Percentiles rank a stretch among this genome's conserved stretches.
Conservation (phyloP, 768 basidiomycete genomes). For the Trametes villosa region DNA sequence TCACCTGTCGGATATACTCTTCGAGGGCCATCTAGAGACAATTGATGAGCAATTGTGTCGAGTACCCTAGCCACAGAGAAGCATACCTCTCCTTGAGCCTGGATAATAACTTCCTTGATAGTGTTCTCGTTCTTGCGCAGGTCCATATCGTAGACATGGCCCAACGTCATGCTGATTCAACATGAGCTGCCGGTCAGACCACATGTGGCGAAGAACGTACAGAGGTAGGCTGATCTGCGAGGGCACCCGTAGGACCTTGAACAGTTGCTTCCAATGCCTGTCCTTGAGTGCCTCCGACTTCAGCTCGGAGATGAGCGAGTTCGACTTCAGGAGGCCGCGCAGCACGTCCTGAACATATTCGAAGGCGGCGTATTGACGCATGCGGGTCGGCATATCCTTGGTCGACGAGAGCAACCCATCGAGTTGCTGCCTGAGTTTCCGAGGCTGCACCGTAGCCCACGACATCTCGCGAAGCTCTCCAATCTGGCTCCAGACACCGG, state of each 20-base stretch:
- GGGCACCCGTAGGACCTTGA: slow-evolving; percentile 82
- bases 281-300: slow-evolving; percentile 98
- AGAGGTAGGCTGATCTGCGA: slow-evolving; percentile 75
- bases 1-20: slow-evolving; percentile 95
- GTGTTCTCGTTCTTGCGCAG: slow-evolving; percentile 88
- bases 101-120: slow-evolving; percentile 94
- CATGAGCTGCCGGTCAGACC: slow-evolving; percentile 13
- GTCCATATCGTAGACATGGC: slow-evolving; percentile 96
- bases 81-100: slow-evolving; percentile 93
- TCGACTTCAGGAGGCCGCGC: slow-evolving; percentile 85
- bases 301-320: slow-evolving; percentile 87
- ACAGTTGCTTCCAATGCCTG: slow-evolving; percentile 96
- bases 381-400: slow-evolving; percentile 97
- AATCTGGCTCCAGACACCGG: slow-evolving; percentile 95
- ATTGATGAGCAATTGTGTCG: slow-evolving; percentile 10
- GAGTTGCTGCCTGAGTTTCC: slow-evolving; percentile 92
- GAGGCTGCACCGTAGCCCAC: slow-evolving; percentile 93
- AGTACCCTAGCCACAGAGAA: not conserved
- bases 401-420: slow-evolving; percentile 92
- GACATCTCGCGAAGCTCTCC: slow-evolving; percentile 83
- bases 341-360: slow-evolving; percentile 96
- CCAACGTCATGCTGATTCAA: slow-evolving; percentile 80
- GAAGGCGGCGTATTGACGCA: slow-evolving; percentile 99
- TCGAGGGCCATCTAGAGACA: slow-evolving; percentile 84
- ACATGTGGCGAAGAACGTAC: slow-evolving; percentile 44